These are phyloP conservation scores for Galerina sulciceps DNA, from an alignment of 768 basidiomycete species.

Conservation along the genomic window DNA sequence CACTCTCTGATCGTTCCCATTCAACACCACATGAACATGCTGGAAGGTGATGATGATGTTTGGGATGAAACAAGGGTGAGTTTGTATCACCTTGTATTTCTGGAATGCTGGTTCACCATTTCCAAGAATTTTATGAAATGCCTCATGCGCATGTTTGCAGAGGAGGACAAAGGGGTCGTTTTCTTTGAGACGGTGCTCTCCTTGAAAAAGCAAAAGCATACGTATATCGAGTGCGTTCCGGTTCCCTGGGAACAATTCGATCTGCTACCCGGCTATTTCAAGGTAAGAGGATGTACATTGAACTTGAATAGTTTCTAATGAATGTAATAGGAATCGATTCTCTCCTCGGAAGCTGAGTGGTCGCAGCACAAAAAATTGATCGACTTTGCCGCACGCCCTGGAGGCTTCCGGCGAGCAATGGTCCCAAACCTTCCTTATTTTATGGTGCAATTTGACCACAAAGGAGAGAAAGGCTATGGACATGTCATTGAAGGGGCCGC, in stretches of 20 bases:
- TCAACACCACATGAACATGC: slow-evolving; percentile 87
- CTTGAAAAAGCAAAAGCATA: slow-evolving; percentile 88
- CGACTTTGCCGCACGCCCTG: slow-evolving; percentile 87
- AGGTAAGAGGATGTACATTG: slow-evolving; percentile 44
- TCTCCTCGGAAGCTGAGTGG: slow-evolving; percentile 95
- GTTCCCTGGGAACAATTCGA: slow-evolving; percentile 90
- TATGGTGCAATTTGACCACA: slow-evolving; percentile 98
- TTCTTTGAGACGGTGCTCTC: slow-evolving; percentile 95
- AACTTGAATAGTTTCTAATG: neutral
- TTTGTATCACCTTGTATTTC: slow-evolving; percentile 3
- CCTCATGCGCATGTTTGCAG: slow-evolving; percentile 92
- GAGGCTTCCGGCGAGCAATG: slow-evolving; percentile 94
- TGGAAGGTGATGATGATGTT: slow-evolving; percentile 96
- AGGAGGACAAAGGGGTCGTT: slow-evolving; percentile 90
- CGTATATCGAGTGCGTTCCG: slow-evolving; percentile 92
- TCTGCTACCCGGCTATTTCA: slow-evolving; percentile 90
- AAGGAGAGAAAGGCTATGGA: slow-evolving; percentile 96
- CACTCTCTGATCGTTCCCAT: slow-evolving; percentile 97
- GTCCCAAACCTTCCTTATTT: slow-evolving; percentile 98
- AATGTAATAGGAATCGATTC: slow-evolving; percentile 79
- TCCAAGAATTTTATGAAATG: slow-evolving; percentile 84
- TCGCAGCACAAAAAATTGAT: slow-evolving; percentile 98
- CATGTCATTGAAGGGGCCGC: slow-evolving; percentile 95
- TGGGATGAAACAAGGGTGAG: slow-evolving; percentile 96
- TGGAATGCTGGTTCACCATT: neutral